phyloP scores from a whole-genome alignment of 176 grass and related monocot species.

The Canna indica region DNA sequence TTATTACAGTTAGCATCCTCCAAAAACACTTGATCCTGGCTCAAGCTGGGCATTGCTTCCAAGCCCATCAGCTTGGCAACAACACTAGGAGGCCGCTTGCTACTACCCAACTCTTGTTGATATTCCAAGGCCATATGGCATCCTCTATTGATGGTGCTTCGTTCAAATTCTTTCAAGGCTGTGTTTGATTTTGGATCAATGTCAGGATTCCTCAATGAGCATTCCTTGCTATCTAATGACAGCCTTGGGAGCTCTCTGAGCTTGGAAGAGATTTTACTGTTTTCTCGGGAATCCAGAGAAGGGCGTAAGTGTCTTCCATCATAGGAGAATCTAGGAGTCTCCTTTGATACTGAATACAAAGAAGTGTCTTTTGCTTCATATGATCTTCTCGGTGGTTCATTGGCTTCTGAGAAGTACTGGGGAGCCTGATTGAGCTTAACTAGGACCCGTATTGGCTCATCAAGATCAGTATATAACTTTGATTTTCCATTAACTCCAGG shows the following conservation, averaged over 20 bases:
- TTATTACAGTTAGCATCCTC: background rate
- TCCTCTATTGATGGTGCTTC: constrained; percentile 22
- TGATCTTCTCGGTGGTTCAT: constrained; percentile 44
- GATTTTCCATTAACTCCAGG: constrained; percentile 40
- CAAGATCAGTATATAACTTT: constrained; percentile 33
- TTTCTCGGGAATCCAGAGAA: constrained; percentile 10
- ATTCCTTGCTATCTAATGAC: constrained; percentile 69
- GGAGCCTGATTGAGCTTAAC: constrained; percentile 59
- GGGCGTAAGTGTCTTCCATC: constrained; percentile 32
- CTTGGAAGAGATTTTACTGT: constrained; percentile 20
- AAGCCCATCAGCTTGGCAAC: constrained; percentile 97
- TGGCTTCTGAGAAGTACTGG: constrained; percentile 41
- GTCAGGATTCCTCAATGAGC: constrained; percentile 35
- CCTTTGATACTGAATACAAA: constrained; percentile 17
- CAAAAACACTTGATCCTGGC: background rate
- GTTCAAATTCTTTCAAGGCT: constrained; percentile 34
- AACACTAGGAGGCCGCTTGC: constrained; percentile 52
- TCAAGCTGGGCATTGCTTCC: constrained; percentile 50
- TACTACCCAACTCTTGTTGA: constrained; percentile 34
- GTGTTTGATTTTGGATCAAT: constrained; percentile 33
- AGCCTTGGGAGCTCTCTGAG: constrained; percentile 49
- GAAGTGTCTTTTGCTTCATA: constrained; percentile 39
- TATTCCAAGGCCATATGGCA: constrained; percentile 12
- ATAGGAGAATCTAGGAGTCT: constrained; percentile 49
- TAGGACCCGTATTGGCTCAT: constrained; percentile 49